These are phyloP conservation scores for Ceratocystis colombiana DNA, from an alignment of 2,329 filamentous ascomycete genomes.

Conservation along the genomic window DNA sequence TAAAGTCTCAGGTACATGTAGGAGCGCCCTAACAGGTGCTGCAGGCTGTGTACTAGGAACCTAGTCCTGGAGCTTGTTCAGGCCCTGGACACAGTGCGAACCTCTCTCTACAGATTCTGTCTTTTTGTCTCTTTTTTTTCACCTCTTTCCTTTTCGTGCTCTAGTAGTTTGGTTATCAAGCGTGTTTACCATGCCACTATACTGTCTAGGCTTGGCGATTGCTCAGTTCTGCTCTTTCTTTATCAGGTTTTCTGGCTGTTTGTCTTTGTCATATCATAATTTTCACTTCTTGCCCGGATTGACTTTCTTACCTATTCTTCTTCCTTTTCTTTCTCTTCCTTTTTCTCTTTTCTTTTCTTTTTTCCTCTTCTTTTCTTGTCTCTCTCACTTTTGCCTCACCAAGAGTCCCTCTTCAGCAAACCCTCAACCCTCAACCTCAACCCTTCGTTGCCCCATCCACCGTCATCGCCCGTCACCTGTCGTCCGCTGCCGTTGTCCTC, in stretches of 20 bases:
- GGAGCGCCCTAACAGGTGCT: neutral
- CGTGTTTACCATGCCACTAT: constrained; percentile 9
- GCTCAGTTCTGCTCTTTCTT: neutral
- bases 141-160: neutral
- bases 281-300: neutral
- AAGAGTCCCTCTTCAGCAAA: neutral
- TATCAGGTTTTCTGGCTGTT: constrained; percentile 7
- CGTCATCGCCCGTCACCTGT: neutral
- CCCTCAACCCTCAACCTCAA: constrained; percentile 14
- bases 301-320: neutral
- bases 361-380: neutral
- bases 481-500: neutral
- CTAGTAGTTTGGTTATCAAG: constrained; percentile 1
- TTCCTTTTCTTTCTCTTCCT: neutral
- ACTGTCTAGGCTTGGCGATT: constrained; percentile 1
- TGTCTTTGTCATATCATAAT: constrained; percentile 16
- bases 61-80: neutral
- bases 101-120: neutral
- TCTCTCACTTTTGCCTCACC: neutral
- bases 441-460: neutral
- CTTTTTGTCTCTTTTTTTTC: neutral
- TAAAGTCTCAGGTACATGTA: neutral
- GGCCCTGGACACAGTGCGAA: neutral
- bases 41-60: neutral
- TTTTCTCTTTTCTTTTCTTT: neutral